These are phyloP conservation scores for Pythium sukuiense DNA, from an alignment of 352 stramenopile species.

Conservation along the genomic window DNA sequence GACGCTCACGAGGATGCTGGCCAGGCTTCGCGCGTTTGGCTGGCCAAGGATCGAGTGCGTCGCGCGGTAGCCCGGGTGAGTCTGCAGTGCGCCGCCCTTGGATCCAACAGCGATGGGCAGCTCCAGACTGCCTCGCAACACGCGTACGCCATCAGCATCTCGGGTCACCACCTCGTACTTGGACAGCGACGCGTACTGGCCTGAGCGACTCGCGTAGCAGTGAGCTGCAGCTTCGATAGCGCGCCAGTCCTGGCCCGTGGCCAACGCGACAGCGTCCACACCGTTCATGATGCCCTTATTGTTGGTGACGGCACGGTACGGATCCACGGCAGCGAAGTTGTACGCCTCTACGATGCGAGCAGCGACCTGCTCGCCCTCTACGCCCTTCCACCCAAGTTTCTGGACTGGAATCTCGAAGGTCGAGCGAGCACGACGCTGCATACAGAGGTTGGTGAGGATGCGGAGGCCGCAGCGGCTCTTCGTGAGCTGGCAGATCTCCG, in stretches of 20 bases:
- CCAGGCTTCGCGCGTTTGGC: conserved; percentile 58
- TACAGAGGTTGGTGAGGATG: conserved; percentile 90
- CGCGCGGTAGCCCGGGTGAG: conserved; percentile 74
- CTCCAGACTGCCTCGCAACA: conserved; percentile 72
- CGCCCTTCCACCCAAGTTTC: conserved; percentile 81
- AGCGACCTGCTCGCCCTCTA: conserved; percentile 72
- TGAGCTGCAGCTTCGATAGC: conserved; percentile 83
- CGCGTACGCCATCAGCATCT: conserved; percentile 36
- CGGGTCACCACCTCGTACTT: conserved; percentile 54
- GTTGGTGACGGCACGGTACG: conserved; percentile 84
- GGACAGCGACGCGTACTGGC: conserved; percentile 80
- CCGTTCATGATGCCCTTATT: conserved; percentile 92
- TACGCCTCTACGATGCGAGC: conserved; percentile 79
- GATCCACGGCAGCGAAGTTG: conserved; percentile 83
- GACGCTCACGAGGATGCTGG: conserved; percentile 75
- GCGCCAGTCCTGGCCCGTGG: conserved; percentile 84
- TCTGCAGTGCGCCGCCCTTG: conserved; percentile 81
- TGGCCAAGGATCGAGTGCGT: conserved; percentile 80
- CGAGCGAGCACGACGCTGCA: conserved; percentile 70
- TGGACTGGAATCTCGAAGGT: conserved; percentile 71
- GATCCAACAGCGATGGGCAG: conserved; percentile 81
- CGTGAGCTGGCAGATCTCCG: conserved; percentile 68
- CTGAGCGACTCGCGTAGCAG: conserved; percentile 77
- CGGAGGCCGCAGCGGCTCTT: conserved; percentile 67
- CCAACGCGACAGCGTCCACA: conserved; percentile 76